Percentiles rank a stretch among this genome's conserved stretches.
Conservation (phyloP, 345 rosid species). For the Camelina laxa region DNA sequence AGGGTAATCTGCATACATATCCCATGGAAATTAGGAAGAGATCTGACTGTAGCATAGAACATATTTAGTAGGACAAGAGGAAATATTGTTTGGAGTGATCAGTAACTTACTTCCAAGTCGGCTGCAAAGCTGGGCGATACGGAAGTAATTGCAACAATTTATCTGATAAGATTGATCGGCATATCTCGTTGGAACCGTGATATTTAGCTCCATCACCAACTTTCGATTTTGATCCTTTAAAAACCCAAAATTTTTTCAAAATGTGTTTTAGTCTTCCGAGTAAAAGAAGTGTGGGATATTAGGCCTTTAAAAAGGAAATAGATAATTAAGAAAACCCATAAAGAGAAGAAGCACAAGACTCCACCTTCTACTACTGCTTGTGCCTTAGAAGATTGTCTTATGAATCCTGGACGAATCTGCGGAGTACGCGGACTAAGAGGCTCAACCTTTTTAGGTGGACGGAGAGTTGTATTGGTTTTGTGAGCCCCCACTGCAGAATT, state of each 20-base stretch:
- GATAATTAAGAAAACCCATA: background rate
- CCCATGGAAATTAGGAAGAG: background rate
- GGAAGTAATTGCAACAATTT: conserved; percentile 39
- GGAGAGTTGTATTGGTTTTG: conserved; percentile 22
- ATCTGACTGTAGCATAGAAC: background rate
- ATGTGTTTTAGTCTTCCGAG: background rate
- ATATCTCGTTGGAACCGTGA: conserved; percentile 40
- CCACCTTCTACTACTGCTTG: conserved; percentile 30
- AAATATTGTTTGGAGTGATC: conserved; percentile 4
- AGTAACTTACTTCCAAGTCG: conserved; percentile 60
- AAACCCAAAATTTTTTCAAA: conserved; percentile 1
- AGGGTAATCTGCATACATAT: background rate
- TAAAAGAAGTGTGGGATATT: conserved; percentile 33
- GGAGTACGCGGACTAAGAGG: conserved; percentile 10
- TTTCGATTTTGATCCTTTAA: conserved; percentile 44
- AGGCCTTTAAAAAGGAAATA: conserved; percentile 20
- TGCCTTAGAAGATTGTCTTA: conserved; percentile 24
- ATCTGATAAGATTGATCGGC: conserved; percentile 37
- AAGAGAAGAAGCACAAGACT: conserved; percentile 5
- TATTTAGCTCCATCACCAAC: conserved; percentile 39
- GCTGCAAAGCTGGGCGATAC: conserved; percentile 52
- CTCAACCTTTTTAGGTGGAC: conserved; percentile 29
- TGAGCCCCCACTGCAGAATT: conserved; percentile 29
- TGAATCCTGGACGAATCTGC: conserved; percentile 32
- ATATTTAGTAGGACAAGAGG: conserved; percentile 7